phyloP scores from a whole-genome alignment of 2,329 filamentous ascomycete species.

The Biscogniauxia mediterranea region DNA sequence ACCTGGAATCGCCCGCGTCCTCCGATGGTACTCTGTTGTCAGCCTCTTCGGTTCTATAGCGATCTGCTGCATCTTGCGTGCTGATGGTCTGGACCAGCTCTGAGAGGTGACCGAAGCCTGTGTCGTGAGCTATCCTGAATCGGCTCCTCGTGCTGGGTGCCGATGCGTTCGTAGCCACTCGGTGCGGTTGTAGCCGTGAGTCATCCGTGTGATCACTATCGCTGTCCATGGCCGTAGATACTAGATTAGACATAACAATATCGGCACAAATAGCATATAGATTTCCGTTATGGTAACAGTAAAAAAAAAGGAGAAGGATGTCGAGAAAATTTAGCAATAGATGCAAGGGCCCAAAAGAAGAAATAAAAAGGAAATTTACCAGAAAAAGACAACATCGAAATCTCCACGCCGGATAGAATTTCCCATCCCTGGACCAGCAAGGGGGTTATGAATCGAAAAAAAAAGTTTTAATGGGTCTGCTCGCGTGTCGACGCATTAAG shows the following conservation, averaged over 20 bases:
- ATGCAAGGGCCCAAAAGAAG: not conserved
- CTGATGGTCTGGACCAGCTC: slow-evolving; percentile 32
- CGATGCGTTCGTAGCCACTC: slow-evolving; percentile 12
- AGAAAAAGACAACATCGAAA: not conserved
- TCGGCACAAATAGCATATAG: not conserved
- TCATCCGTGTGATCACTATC: not conserved
- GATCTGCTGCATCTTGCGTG: slow-evolving; percentile 40
- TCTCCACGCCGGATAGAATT: not conserved
- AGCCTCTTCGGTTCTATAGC: slow-evolving; percentile 42
- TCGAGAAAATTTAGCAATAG: not conserved
- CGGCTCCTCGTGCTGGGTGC: not conserved
- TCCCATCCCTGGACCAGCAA: not conserved
- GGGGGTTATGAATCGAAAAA: not conserved
- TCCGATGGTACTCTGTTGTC: slow-evolving; percentile 32
- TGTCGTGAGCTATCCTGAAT: slow-evolving; percentile 14
- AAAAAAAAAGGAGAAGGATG: not conserved
- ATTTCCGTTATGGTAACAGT: not conserved
- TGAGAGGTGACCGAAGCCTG: slow-evolving; percentile 6
- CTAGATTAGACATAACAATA: slow-evolving; percentile 6
- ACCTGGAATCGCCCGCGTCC: slow-evolving; percentile 10
- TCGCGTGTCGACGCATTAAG: not conserved
- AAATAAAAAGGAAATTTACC: not conserved
- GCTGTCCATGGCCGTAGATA: not conserved
- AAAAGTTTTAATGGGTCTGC: not conserved
- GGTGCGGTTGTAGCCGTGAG: slow-evolving; percentile 6